Evolutionary conservation across 2,329 filamentous ascomycete species (phyloP), one percentile per base, ranked within the genome.

Genomic region (Epichloe sibirici): DNA sequence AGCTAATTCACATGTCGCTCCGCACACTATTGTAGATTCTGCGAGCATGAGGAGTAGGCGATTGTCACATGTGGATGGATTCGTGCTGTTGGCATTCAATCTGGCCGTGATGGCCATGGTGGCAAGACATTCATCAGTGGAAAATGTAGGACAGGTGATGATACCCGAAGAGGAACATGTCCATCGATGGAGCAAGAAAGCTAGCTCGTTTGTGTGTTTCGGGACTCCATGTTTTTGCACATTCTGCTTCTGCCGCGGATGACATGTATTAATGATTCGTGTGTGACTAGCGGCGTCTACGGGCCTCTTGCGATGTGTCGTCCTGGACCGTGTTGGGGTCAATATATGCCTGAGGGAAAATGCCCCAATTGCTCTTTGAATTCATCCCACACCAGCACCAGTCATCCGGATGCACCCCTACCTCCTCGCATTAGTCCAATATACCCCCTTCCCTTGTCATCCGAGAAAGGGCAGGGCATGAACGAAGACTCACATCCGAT

Each of bases 371-470:
- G 3, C 75, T 75, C 54, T 73, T 76, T 39, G 72, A 57, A 53
- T 76, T 79, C 13, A 65, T 74, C 1, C 76, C 77, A 1, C 71
- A 73, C 77, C 76, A 80, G 61, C 76, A 80, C 76, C 77, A 80
- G 55, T 77, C 73, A 21, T 74, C 72, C 21, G 68, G 65, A 54
- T 74, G 69, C 2, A 69, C 59, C 71, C 71, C 74, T 75, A 28
- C 25, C 7, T 31, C 17, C 7, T 15, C 17, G 21, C 12, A 52
- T 60, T 40, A 60, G 49, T 35, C 15, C 15, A 40, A 1, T 3
- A 42, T 48, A 7, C 49, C n/a, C 42, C 7, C 6, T 31, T 8
- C 17, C 21, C 21, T 12, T 5, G 9, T 45, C 44, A 23, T 31
- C n/a, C 23, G 17, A 43, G 21, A 43, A 4, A 43, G 17, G 23